Percentiles rank a stretch among this genome's conserved stretches.
Evolutionary conservation across 192 early-diverging fungal genomes (phyloP).

Genomic region (Linnemannia hyalina): DNA sequence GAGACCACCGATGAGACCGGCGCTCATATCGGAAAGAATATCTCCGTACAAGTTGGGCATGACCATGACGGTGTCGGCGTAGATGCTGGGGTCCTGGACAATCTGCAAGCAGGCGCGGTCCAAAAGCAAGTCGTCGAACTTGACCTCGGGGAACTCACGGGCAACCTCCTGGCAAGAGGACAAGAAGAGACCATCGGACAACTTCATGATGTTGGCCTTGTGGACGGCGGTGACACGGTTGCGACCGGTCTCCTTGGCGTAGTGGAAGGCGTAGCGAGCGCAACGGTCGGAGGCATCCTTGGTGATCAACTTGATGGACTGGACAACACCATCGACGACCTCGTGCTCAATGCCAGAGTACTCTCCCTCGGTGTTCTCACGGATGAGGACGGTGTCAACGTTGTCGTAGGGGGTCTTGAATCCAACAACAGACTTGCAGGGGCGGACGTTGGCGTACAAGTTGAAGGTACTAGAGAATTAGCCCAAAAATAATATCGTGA

Average conservation of each 20-base stretch:
- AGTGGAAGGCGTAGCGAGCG: conserved; percentile 95
- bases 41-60: conserved; percentile 99
- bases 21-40: conserved; percentile 97
- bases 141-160: conserved; percentile 91
- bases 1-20: conserved; percentile 98
- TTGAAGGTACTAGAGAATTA: conserved; percentile 84
- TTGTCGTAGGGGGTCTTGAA: conserved; percentile 97
- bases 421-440: conserved; percentile 96
- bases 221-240: conserved; percentile 96
- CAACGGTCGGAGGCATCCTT: conserved; percentile 92
- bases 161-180: conserved; percentile 92
- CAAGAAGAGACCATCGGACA: conserved; percentile 98
- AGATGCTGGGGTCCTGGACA: conserved; percentile 93
- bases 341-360: conserved; percentile 99
- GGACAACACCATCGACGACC: conserved; percentile 96
- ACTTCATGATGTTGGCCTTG: conserved; percentile 98
- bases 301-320: conserved; percentile 99
- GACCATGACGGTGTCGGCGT: conserved; percentile 95
- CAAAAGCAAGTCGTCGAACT: conserved; percentile 92
- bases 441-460: conserved; percentile 98
- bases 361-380: conserved; percentile 99
- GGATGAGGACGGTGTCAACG: conserved; percentile 98
- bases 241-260: conserved; percentile 90
- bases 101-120: conserved; percentile 95
- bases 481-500: neutral